Evolutionary conservation across 306 rosid genomes (phyloP).

Genomic region (Vigna angularis): DNA sequence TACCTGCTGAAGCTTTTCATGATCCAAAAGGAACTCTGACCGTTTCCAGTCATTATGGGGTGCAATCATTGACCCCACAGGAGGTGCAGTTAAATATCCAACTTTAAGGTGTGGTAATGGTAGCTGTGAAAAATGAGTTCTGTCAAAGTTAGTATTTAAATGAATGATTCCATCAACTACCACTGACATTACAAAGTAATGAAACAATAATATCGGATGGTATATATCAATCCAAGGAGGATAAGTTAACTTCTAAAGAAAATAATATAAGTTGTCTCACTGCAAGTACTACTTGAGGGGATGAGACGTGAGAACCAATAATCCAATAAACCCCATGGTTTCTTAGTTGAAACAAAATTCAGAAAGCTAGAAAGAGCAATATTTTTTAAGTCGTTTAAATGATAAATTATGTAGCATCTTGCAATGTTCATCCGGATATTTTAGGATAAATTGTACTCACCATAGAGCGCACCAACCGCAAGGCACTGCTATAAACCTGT

Average conservation of each 20-base stretch:
- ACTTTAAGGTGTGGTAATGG: slow-evolving; percentile 92
- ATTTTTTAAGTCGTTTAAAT: slow-evolving; percentile 15
- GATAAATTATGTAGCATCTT: slow-evolving; percentile 26
- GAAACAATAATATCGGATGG: slow-evolving; percentile 20
- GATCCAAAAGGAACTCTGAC: slow-evolving; percentile 84
- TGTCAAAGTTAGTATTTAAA: slow-evolving; percentile 41
- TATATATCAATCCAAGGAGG: slow-evolving; percentile 31
- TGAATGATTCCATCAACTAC: slow-evolving; percentile 40
- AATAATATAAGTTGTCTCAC: slow-evolving; percentile 15
- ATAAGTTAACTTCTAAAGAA: slow-evolving; percentile 28
- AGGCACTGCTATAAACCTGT: slow-evolving; percentile 98
- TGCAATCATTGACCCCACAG: slow-evolving; percentile 74
- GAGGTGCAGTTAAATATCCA: slow-evolving; percentile 94
- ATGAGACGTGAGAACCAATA: slow-evolving; percentile 29
- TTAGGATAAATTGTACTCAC: slow-evolving; percentile 60
- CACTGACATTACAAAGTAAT: background rate
- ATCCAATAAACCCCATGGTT: slow-evolving; percentile 5
- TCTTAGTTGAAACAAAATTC: slow-evolving; percentile 27
- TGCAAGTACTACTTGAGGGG: slow-evolving; percentile 25
- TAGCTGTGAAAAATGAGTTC: slow-evolving; percentile 67
- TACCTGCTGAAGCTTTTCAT: slow-evolving; percentile 94
- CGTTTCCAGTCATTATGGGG: slow-evolving; percentile 98
- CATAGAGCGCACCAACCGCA: slow-evolving; percentile 98
- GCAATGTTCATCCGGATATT: slow-evolving; percentile 29
- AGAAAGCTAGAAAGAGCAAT: slow-evolving; percentile 30